Base-by-base conservation (phyloP, 306 rosid species). In the Gillenia trifoliata region DNA sequence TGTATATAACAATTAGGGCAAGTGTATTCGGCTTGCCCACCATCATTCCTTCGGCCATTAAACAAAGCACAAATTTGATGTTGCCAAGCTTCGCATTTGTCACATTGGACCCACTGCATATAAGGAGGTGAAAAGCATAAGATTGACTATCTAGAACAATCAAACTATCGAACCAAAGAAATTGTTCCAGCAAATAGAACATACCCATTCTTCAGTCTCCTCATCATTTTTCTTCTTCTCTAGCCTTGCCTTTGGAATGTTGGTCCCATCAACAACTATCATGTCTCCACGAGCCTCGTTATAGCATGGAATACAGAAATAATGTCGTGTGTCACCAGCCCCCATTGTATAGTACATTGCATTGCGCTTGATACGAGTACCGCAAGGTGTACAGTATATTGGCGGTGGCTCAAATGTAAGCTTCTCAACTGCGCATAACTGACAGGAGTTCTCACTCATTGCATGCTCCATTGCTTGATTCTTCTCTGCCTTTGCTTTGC, bases 401-500 rank as follows among this genome's bases (percentile, higher is more conserved):
- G 98, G 99, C 6, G 98, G 97, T 0, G 99, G 99, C 80, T 92
- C 98, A 89, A 95, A 95, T 6, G 98, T 86, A 65, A 92, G 98
- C 86, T 89, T 95, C 87, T 95, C 99, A 57, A 92, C 98, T 52
- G 99, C 99, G 78, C 99, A 95, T 85, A 95, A 79, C 77, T 95
- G 99, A 80, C 98, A 95, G 69, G 98, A 95, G 77, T 95, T 95
- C 88, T 95, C 99, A 81, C 98, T 91, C 97, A 91, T 94, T n/a
- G 89, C 41, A 70, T 90, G 88, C 84, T 90, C 99, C 97, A 90
- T 87, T 70, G 99, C 99, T 86, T 92, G 96, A 80, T 94, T 91
- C 82, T 90, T 94, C 84, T 94, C 98, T 72, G 86, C 98, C 88
- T 94, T 94, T 59, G 98, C 87, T 83, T 94, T 94, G 85, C 98